phyloP scores from a whole-genome alignment of 2,329 filamentous ascomycete genomes.

The Aspergillus floridensis region DNA sequence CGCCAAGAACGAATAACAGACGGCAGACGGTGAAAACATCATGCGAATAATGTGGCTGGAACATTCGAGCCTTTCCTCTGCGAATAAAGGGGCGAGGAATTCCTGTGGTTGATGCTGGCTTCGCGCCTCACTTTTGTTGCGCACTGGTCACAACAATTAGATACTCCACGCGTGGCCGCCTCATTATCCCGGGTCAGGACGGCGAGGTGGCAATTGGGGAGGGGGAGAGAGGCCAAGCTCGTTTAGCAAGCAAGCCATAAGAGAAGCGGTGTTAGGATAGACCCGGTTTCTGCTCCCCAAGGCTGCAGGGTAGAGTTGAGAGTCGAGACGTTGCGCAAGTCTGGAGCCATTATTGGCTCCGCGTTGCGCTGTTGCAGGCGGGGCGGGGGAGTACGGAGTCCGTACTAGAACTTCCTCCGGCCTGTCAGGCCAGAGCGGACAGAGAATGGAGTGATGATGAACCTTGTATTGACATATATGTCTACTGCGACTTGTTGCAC shows the following conservation, averaged over 20 bases:
- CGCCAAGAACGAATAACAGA: background rate
- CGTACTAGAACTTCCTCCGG: background rate
- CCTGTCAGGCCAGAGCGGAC: too few relatives aligned
- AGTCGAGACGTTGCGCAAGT: background rate
- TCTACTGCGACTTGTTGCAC: too few relatives aligned
- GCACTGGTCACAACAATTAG: slow-evolving; percentile 13
- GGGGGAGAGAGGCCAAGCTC: slow-evolving; percentile 4
- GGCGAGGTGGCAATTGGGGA: slow-evolving; percentile 9
- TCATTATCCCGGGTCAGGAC: slow-evolving; percentile 20
- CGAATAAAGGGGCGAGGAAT: slow-evolving; percentile 13
- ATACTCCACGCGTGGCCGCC: slow-evolving; percentile 19
- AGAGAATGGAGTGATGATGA: background rate
- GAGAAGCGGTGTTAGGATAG: slow-evolving; percentile 15
- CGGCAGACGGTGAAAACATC: background rate
- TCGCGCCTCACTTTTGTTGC: slow-evolving; percentile 25
- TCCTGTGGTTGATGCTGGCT: slow-evolving; percentile 9
- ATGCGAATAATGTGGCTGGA: slow-evolving; percentile 11
- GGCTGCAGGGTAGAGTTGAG: background rate
- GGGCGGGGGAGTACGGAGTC: background rate
- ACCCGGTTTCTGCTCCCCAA: background rate
- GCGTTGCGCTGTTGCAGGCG: background rate
- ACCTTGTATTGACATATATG: too few relatives aligned
- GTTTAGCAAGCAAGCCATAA: slow-evolving; percentile 10
- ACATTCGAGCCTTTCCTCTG: slow-evolving; percentile 3
- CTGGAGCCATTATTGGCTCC: slow-evolving; percentile 1